Percentiles rank a stretch among this genome's conserved stretches.
phyloP scores from a whole-genome alignment of 805 yeast species.

The Starmerella scarabaei region DNA sequence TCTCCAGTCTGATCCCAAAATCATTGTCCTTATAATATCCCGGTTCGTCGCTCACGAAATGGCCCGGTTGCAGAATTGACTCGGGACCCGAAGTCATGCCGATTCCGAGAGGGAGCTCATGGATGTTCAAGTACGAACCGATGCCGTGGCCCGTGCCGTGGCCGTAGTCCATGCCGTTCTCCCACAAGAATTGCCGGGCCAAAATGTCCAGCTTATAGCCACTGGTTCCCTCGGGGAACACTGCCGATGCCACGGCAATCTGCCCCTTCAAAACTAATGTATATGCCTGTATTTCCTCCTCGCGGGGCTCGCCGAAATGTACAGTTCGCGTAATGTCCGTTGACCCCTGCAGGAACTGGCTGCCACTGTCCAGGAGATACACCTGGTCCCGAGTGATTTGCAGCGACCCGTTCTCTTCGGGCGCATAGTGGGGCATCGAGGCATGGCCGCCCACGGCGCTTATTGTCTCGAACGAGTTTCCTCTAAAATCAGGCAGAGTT shows the following conservation, averaged over 20 bases:
- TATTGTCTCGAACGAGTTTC: conserved; percentile 61
- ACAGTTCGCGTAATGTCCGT: conserved; percentile 90
- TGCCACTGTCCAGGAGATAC: conserved; percentile 80
- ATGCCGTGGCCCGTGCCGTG: conserved; percentile 99
- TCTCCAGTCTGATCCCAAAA: conserved; percentile 83
- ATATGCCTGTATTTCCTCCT: conserved; percentile 52
- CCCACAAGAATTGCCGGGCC: conserved; percentile 77
- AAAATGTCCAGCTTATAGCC: conserved; percentile 67
- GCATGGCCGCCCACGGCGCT: conserved; percentile 67
- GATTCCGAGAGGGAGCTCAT: conserved; percentile 86
- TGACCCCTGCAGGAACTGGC: conserved; percentile 86
- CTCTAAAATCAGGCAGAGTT: conserved; percentile 31
- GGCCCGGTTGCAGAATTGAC: conserved; percentile 50
- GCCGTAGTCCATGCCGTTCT: conserved; percentile 68
- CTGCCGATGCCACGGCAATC: conserved; percentile 64
- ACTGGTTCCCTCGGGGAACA: conserved; percentile 66
- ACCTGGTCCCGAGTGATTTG: conserved; percentile 55
- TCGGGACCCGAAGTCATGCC: conserved; percentile 34
- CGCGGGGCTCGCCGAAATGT: conserved; percentile 48
- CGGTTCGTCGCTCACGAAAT: conserved; percentile 82
- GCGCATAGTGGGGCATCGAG: conserved; percentile 64
- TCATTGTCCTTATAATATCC: conserved; percentile 87
- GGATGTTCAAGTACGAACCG: conserved; percentile 80
- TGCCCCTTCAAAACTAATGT: conserved; percentile 88
- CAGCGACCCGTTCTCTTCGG: conserved; percentile 41